These are phyloP conservation scores for Epichloe gansuensis DNA, from an alignment of 2,329 filamentous ascomycete species.

Conservation along the genomic window DNA sequence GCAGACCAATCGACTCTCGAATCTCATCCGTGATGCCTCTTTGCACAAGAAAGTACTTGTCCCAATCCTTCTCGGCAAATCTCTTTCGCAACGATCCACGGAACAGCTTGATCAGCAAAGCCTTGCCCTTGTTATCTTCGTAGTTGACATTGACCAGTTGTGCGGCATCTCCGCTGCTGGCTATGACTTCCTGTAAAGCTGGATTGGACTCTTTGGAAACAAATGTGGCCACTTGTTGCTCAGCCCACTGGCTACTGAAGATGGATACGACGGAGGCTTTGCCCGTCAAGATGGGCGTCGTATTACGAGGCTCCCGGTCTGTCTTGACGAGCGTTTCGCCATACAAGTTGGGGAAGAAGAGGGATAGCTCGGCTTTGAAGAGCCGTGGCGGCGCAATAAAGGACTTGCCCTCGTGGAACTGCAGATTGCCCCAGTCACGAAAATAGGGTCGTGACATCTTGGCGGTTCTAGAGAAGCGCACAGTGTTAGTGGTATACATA, in stretches of 20 bases:
- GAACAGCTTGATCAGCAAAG: slow-evolving; percentile 45
- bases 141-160: slow-evolving; percentile 83
- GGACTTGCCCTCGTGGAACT: slow-evolving; percentile 76
- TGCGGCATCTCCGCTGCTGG: slow-evolving; percentile 37
- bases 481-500: slow-evolving; percentile 3
- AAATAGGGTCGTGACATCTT: slow-evolving; percentile 84
- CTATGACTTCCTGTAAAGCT: slow-evolving; percentile 51
- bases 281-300: slow-evolving; percentile 61
- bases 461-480: slow-evolving; percentile 42
- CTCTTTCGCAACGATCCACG: slow-evolving; percentile 38
- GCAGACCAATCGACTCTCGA: slow-evolving; percentile 51
- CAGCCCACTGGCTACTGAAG: slow-evolving; percentile 77
- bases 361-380: slow-evolving; percentile 68
- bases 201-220: slow-evolving; percentile 54
- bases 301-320: slow-evolving; percentile 44
- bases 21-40: slow-evolving; percentile 48
- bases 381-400: slow-evolving; percentile 77
- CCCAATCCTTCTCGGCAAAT: slow-evolving; percentile 41
- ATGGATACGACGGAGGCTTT: slow-evolving; percentile 69
- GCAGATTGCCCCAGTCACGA: slow-evolving; percentile 83
- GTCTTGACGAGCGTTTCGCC: slow-evolving; percentile 61
- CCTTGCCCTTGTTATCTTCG: slow-evolving; percentile 66
- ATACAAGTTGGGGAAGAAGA: slow-evolving; percentile 89
- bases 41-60: slow-evolving; percentile 48
- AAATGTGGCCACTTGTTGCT: slow-evolving; percentile 67